Evolutionary conservation across 441 rosid genomes (phyloP), one percentile per base, ranked within the genome.

Genomic region (Breynia disticha): DNA sequence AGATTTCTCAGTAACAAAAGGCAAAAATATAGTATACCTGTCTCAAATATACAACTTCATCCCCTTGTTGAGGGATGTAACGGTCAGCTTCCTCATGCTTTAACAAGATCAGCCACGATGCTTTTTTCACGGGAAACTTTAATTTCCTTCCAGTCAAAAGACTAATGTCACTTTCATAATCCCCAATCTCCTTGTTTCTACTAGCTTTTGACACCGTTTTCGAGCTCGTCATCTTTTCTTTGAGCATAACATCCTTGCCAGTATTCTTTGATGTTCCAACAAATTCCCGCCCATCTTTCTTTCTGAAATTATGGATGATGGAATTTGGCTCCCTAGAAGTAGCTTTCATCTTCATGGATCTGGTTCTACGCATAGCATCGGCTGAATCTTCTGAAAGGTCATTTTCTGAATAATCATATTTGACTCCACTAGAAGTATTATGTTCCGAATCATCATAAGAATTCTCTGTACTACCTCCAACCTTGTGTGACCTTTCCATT

Each of bases 11-110:
- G 53, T 9, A 37, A 54, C 16, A 57, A 38, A 52, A 42, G 46
- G n/a, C 3, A 51, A 38, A 64, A 46, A 41, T 37, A 38, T 42
- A 18, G 48, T 49, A 38, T 55, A 84, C 99, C 89, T 93, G 99
- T 71, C 95, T 83, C 75, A 93, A 60, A 72, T 93, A 93, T 16
- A 75, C 95, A 59, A 86, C 75, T 63, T 80, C 88, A 72, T 93
- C 99, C 57, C 95, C 96, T 61, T 60, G 74, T 65, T 93, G 99
- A 42, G 99, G 99, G 66, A 93, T 86, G 71, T 84, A 93, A 49
- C 86, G 90, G 47, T 79, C 77, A 35, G 95, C 99, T 67, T 83
- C 87, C 72, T 89, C 96, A 57, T 82, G 95, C 53, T 74, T 69
- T 59, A 83, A 73, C 70, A 93, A 65, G 73, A 83, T 77, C 61